A percentile compares a stretch with the other conserved stretches of the same genome.
Evolutionary conservation across 495 filamentous ascomycete genomes (phyloP).

Genomic region (Talaromyces ruber): DNA sequence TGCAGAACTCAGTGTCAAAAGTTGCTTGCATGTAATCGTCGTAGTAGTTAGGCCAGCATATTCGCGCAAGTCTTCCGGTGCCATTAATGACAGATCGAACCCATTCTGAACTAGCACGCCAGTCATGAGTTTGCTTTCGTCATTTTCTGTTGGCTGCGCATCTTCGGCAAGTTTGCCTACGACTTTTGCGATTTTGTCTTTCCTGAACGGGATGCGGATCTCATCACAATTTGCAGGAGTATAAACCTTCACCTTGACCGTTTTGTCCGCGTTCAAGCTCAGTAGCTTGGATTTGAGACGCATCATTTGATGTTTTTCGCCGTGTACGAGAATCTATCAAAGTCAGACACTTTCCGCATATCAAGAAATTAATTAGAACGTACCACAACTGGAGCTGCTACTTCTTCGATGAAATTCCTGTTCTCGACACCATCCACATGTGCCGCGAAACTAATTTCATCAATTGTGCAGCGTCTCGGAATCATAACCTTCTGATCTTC

Average conservation of each 20-base stretch:
- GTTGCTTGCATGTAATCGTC: slow-evolving; percentile 83
- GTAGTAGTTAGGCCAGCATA: slow-evolving; percentile 94
- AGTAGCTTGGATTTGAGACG: slow-evolving; percentile 87
- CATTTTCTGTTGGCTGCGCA: slow-evolving; percentile 48
- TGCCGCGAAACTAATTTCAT: slow-evolving; percentile 90
- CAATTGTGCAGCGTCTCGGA: slow-evolving; percentile 79
- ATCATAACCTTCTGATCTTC: slow-evolving; percentile 82
- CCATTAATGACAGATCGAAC: slow-evolving; percentile 94
- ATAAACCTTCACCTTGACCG: slow-evolving; percentile 77
- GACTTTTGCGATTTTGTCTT: slow-evolving; percentile 94
- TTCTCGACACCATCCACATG: slow-evolving; percentile 98
- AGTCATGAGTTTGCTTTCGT: slow-evolving; percentile 54
- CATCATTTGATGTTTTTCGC: slow-evolving; percentile 97
- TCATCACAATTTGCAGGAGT: slow-evolving; percentile 92
- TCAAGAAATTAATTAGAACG: slow-evolving; percentile 21
- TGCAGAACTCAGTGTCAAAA: slow-evolving; percentile 74
- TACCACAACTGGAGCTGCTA: slow-evolving; percentile 84
- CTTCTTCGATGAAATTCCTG: slow-evolving; percentile 87
- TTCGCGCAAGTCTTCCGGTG: slow-evolving; percentile 87
- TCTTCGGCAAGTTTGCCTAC: slow-evolving; percentile 87
- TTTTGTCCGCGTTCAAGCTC: slow-evolving; percentile 76
- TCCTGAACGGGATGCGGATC: slow-evolving; percentile 86
- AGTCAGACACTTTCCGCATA: slow-evolving; percentile 10
- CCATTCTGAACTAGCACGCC: slow-evolving; percentile 95
- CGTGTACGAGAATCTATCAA: slow-evolving; percentile 81